Conservation (phyloP, 139 green algal genomes). For the Volvox africanus region DNA sequence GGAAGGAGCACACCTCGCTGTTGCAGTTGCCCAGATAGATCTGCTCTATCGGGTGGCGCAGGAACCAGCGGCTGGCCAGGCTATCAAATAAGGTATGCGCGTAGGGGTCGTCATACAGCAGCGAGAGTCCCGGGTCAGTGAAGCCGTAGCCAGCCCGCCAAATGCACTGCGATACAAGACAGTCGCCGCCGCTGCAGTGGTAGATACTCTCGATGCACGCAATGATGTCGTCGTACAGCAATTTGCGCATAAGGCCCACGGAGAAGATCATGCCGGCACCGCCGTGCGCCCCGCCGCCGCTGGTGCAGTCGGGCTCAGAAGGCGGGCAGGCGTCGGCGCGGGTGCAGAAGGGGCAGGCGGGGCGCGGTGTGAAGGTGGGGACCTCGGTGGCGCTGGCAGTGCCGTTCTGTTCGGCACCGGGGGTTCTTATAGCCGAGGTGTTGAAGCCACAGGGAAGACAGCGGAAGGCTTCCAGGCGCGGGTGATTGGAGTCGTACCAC, state of each 20-base stretch:
- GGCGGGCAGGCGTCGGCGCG: constrained; percentile 3
- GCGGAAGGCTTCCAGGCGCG: constrained; percentile 4
- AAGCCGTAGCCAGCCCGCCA: constrained; percentile 16
- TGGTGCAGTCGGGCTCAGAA: neutral
- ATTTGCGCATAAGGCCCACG: constrained; percentile 25
- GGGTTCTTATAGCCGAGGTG: neutral
- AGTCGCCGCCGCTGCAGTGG: constrained; percentile 35
- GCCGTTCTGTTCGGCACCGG: neutral
- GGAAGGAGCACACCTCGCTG: neutral
- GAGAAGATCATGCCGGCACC: constrained; percentile 42
- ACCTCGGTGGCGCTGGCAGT: neutral
- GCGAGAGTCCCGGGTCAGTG: constrained; percentile 17
- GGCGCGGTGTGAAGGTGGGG: neutral
- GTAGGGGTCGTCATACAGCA: constrained; percentile 6
- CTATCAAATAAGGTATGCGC: constrained; percentile 30
- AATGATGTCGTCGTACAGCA: neutral
- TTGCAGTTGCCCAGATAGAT: constrained; percentile 13
- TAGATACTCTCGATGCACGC: neutral
- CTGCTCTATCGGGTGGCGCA: constrained; percentile 10
- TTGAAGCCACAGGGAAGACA: constrained; percentile 50
- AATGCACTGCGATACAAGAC: constrained; percentile 29
- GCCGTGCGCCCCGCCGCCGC: constrained; percentile 25
- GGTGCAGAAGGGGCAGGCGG: constrained; percentile 45
- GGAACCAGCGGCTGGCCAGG: neutral
- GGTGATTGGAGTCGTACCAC: constrained; percentile 24